Conservation (phyloP, 768 basidiomycete species). For the Pleurotus sapidus region DNA sequence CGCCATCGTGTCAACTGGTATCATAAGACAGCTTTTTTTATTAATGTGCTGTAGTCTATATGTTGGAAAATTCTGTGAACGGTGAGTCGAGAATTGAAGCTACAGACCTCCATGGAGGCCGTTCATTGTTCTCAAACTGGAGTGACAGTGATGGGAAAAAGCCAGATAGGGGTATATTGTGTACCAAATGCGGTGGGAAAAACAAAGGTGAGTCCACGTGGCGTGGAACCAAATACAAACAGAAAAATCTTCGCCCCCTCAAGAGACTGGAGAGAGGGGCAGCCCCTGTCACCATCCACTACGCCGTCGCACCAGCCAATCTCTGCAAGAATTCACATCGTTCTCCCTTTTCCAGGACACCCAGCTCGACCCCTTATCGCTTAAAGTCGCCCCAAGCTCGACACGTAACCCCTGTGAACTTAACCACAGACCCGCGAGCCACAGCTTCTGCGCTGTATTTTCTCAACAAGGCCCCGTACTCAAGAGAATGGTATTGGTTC, state of each 20-base stretch:
- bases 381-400: background rate
- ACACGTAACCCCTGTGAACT: background rate
- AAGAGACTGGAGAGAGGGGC: constrained; percentile 1
- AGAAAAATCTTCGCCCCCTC: constrained; percentile 4
- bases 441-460: background rate
- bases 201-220: background rate
- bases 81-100: background rate
- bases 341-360: background rate
- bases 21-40: background rate
- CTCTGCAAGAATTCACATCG: background rate
- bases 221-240: constrained; percentile 5
- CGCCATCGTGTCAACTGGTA: background rate
- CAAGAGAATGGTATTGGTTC: constrained; percentile 17
- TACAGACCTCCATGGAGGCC: background rate
- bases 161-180: constrained; percentile 1
- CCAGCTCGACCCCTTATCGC: background rate
- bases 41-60: too few relatives aligned
- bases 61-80: background rate
- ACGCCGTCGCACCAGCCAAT: background rate
- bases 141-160: background rate
- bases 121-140: background rate
- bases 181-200: constrained; percentile 4
- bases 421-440: background rate
- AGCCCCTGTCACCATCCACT: constrained; percentile 7
- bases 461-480: background rate